Base-by-base conservation (phyloP, 1,284 basidiomycete species). In the Xanthoconium separans region DNA sequence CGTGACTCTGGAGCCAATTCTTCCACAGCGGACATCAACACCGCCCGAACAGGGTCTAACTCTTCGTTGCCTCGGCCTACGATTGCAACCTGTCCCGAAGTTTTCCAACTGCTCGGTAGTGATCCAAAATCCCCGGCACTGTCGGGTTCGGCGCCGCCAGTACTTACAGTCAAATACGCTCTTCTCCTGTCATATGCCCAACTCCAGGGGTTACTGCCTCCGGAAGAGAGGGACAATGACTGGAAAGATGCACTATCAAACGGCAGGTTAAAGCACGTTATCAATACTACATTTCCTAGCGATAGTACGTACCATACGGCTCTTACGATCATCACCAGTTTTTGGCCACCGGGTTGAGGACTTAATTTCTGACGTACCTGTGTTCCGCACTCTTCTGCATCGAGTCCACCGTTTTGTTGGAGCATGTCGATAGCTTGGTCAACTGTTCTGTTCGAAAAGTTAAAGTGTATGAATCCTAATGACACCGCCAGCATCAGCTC, bases 171-270 rank as follows among this genome's bases (percentile, higher is more conserved):
- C 58, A 81, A 82, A 66, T 77, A 75, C 54, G 71, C 77, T 31
- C 72, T 85, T 30, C 60, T 84, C 37, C 54, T 68, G 49, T 74
- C 79, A 18, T 84, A 78, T 56, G 76, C 73, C 24, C 65, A 68
- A 33, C 63, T 82, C 24, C 80, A 82, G 58, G 61, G 58, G 15
- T 62, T 65, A 22, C 59, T 70, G 10, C 56, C 66, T 24, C 51
- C 57, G 6, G 64, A 55, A 6, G 73, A 75, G 18, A 68, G 58
- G 52, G 80, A 83, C 56, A 44, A 55, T 7, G 74, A 75, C 44
- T 86, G 84, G 84, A 51, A 56, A n/a, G 34, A 50, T 15, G 54
- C 53, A 41, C 41, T 62, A 16, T 55, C 47, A 30, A 55, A 56
- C 22, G 61, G 63, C 44, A 44, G 36, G 44, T 45, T 70, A 55